A percentile compares a stretch with the other conserved stretches of the same genome.
phyloP scores from a whole-genome alignment of 768 basidiomycete species.

The Termitomyces sp. region DNA sequence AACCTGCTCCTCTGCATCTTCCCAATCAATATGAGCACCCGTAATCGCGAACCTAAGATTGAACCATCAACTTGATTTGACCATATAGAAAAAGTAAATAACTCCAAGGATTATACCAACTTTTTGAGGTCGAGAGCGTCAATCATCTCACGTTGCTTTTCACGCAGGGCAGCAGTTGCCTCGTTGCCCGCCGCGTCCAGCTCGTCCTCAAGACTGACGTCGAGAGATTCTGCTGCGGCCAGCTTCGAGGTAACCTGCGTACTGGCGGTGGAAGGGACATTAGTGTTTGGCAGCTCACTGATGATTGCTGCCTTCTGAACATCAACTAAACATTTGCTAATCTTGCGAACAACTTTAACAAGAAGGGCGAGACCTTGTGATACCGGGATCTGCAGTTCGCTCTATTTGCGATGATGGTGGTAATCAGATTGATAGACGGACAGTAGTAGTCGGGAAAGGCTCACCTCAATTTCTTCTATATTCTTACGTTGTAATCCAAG shows the following conservation, averaged over 20 bases:
- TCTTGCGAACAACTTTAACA: constrained; percentile 83
- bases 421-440: not conserved
- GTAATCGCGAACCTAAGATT: constrained; percentile 67
- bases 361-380: constrained; percentile 88
- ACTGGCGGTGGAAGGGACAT: constrained; percentile 13
- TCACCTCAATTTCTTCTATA: constrained; percentile 84
- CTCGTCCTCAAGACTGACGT: constrained; percentile 53
- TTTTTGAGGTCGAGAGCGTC: constrained; percentile 82
- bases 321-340: constrained; percentile 67
- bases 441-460: constrained; percentile 9
- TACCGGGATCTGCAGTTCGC: constrained; percentile 78
- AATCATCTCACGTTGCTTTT: constrained; percentile 84
- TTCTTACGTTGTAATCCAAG: constrained; percentile 86
- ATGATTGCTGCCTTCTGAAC: constrained; percentile 77
- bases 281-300: constrained; percentile 43
- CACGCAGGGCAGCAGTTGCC: constrained; percentile 57
- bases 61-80: constrained; percentile 13
- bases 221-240: constrained; percentile 38
- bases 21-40: constrained; percentile 67
- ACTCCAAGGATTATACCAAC: constrained; percentile 43
- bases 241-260: constrained; percentile 9
- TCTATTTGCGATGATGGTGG: constrained; percentile 28
- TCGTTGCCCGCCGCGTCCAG: constrained; percentile 74
- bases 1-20: constrained; percentile 68
- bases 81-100: not conserved